Evolutionary conservation across 225 moss, liverwort and hornwort species (phyloP).

Genomic region (Marchantia polymorpha): DNA sequence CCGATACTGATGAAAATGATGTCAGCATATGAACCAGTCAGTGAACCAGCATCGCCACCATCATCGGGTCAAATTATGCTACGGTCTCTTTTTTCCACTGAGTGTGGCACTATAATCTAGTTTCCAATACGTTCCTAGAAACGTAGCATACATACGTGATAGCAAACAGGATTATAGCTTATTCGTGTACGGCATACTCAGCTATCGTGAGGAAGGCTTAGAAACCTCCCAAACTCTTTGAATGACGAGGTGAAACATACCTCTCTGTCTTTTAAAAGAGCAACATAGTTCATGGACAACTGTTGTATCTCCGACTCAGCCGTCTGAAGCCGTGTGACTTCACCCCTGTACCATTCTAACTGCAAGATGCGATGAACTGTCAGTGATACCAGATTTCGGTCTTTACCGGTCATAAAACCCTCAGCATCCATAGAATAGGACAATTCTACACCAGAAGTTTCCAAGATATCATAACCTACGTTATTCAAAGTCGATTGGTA

Average conservation of each 20-base stretch:
- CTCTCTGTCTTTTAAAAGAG: conserved; percentile 68
- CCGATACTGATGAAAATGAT: too few relatives aligned
- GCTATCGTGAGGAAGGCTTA: not conserved
- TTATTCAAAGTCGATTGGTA: too few relatives aligned
- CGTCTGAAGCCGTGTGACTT: conserved; percentile 49
- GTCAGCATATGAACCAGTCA: too few relatives aligned
- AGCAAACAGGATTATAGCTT: not conserved
- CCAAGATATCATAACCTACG: too few relatives aligned
- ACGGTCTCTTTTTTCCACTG: too few relatives aligned
- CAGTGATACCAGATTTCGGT: not conserved
- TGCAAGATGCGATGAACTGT: conserved; percentile 22
- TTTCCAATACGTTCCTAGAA: not conserved
- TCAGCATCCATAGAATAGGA: too few relatives aligned
- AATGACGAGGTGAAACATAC: conserved; percentile 30
- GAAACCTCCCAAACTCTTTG: not conserved
- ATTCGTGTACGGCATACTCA: not conserved
- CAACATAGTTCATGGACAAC: conserved; percentile 48
- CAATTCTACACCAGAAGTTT: too few relatives aligned
- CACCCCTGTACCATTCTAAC: conserved; percentile 54
- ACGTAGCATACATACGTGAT: not conserved
- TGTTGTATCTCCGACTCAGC: conserved; percentile 54
- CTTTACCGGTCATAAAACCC: too few relatives aligned
- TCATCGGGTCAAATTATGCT: too few relatives aligned
- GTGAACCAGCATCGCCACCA: too few relatives aligned
- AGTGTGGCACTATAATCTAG: not conserved